These are phyloP conservation scores for Eremochloa ophiuroides DNA, from an alignment of 176 grass and related monocot species.

Conservation along the genomic window DNA sequence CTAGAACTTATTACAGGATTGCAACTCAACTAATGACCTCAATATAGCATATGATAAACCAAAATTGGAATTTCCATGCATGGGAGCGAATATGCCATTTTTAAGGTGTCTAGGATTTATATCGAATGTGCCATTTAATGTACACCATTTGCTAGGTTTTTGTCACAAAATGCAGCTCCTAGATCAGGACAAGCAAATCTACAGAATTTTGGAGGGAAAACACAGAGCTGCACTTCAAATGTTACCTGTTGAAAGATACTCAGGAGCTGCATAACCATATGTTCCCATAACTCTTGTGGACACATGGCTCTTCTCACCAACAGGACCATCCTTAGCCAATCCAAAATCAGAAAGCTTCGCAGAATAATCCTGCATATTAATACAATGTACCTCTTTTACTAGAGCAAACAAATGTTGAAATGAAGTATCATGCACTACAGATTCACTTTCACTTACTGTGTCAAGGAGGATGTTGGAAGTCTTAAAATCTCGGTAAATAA, in stretches of 20 bases:
- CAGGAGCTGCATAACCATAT: conserved; percentile 88
- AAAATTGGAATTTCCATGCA: conserved; percentile 12
- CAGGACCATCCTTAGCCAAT: conserved; percentile 87
- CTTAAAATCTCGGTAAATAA: conserved; percentile 98
- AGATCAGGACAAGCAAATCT: neutral
- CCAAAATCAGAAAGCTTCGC: conserved; percentile 97
- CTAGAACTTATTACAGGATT: neutral
- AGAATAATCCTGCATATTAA: conserved; percentile 66
- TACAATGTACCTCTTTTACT: conserved; percentile 17
- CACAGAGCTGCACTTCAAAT: conserved; percentile 6
- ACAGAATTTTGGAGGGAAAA: neutral
- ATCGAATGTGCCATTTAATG: neutral
- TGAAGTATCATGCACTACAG: neutral
- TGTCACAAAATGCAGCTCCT: neutral
- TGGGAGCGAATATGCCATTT: neutral
- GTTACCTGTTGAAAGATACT: conserved; percentile 93
- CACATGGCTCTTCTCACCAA: conserved; percentile 84
- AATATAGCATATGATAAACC: neutral
- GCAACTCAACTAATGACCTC: neutral
- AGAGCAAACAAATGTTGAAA: neutral
- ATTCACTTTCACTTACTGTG: conserved; percentile 46
- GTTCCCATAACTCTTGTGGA: conserved; percentile 93
- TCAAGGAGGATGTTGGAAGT: conserved; percentile 93
- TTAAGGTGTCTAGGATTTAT: neutral
- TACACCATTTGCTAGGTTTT: neutral